Conservation (phyloP, 2,329 filamentous ascomycete species). For the Trichoderma sp. region DNA sequence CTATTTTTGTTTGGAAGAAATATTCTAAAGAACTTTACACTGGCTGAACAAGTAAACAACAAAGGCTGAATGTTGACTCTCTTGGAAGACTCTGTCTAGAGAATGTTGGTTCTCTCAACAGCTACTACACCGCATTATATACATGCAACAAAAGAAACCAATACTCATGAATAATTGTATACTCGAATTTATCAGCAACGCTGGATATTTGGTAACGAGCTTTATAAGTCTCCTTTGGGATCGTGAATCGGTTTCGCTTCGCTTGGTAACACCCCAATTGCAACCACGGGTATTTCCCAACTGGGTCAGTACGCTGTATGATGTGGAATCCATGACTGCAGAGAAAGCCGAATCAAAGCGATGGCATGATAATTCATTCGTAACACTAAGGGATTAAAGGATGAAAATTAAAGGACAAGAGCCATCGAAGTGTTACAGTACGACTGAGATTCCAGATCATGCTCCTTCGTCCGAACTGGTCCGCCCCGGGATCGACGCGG, state of each 20-base stretch:
- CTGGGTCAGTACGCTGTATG: not conserved
- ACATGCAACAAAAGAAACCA: not conserved
- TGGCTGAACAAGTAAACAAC: not conserved
- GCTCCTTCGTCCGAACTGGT: conserved; percentile 8
- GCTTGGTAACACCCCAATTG: not conserved
- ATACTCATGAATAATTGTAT: not conserved
- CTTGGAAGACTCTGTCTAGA: not conserved
- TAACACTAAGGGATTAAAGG: not conserved
- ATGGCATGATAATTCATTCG: not conserved
- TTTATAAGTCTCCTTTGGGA: not conserved
- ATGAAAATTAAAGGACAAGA: not conserved
- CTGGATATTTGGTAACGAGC: not conserved
- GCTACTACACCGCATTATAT: not conserved
- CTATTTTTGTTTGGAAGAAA: not conserved
- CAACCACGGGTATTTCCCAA: not conserved
- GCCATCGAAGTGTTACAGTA: too few species aligned
- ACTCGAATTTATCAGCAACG: not conserved
- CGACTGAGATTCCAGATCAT: not conserved
- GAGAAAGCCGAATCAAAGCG: not conserved
- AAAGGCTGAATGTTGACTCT: not conserved
- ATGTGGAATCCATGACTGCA: not conserved
- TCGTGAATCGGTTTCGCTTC: not conserved
- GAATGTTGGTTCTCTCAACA: not conserved
- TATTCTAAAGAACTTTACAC: too few species aligned
- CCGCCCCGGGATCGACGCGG: not conserved